Evolutionary conservation across 306 rosid species (phyloP).

Genomic region (Hippophae rhamnoides): DNA sequence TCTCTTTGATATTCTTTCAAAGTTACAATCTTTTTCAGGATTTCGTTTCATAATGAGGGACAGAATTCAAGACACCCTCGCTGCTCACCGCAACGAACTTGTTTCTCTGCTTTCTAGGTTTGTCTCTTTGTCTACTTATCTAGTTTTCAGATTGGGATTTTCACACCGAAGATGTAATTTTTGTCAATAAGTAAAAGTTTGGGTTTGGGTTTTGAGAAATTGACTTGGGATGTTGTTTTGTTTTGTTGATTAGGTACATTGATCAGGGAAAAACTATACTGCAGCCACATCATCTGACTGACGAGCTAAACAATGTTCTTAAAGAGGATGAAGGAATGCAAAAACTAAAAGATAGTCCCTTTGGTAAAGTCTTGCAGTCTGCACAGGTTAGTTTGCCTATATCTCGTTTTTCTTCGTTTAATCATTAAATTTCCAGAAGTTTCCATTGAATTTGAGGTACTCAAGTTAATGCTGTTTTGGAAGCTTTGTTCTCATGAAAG

Average conservation of each 20-base stretch:
- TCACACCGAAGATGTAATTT: neutral
- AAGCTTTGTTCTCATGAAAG: too few relatives aligned
- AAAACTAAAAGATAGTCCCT: slow-evolving; percentile 37
- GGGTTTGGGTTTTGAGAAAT: neutral
- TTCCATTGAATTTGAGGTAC: too few relatives aligned
- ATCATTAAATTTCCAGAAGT: neutral
- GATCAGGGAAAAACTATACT: slow-evolving; percentile 77
- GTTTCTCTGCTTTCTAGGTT: slow-evolving; percentile 91
- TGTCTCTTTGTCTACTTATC: neutral
- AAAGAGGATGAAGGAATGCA: slow-evolving; percentile 26
- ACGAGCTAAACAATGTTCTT: slow-evolving; percentile 51
- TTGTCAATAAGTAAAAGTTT: neutral
- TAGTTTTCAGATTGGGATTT: neutral
- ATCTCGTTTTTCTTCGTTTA: neutral
- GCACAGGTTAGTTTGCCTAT: slow-evolving; percentile 32
- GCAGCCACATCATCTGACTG: slow-evolving; percentile 76
- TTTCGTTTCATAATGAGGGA: slow-evolving; percentile 25
- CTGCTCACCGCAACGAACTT: slow-evolving; percentile 77
- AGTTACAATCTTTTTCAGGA: too few relatives aligned
- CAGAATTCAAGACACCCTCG: slow-evolving; percentile 68
- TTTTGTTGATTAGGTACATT: slow-evolving; percentile 43
- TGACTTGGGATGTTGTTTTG: neutral
- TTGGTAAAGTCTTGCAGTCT: slow-evolving; percentile 40
- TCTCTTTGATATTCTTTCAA: neutral
- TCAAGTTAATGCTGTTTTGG: too few relatives aligned